These are phyloP conservation scores for Coniochaeta sp. DNA, from an alignment of 2,329 filamentous ascomycete species.

Conservation along the genomic window DNA sequence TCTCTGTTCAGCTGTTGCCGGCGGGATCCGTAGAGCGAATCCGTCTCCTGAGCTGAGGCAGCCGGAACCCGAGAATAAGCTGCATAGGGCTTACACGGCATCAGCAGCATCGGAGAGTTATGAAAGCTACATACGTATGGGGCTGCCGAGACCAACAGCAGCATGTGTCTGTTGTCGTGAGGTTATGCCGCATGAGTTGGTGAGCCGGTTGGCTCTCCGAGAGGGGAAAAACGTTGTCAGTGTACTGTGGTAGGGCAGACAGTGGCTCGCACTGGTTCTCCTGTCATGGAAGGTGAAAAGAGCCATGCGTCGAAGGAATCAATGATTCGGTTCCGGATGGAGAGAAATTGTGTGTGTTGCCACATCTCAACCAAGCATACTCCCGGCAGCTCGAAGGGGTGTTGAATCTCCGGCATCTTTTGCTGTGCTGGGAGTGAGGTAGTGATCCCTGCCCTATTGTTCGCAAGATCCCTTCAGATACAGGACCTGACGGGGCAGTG, in stretches of 20 bases:
- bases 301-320: background rate
- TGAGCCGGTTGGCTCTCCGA: background rate
- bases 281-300: background rate
- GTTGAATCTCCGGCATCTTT: background rate
- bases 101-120: background rate
- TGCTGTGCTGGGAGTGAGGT: background rate
- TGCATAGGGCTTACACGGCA: background rate
- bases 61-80: background rate
- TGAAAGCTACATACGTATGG: background rate
- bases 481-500: background rate
- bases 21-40: background rate
- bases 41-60: background rate
- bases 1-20: background rate
- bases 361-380: slow-evolving; percentile 4
- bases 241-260: too few relatives aligned
- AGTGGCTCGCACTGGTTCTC: background rate
- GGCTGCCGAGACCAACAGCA: background rate
- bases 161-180: background rate
- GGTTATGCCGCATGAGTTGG: background rate
- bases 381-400: background rate
- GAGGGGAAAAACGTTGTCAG: too few relatives aligned
- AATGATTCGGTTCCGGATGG: background rate
- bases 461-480: background rate
- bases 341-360: background rate
- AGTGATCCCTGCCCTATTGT: background rate